Conservation (phyloP, 495 filamentous ascomycete genomes). For the Trichocladium antarcticum region DNA sequence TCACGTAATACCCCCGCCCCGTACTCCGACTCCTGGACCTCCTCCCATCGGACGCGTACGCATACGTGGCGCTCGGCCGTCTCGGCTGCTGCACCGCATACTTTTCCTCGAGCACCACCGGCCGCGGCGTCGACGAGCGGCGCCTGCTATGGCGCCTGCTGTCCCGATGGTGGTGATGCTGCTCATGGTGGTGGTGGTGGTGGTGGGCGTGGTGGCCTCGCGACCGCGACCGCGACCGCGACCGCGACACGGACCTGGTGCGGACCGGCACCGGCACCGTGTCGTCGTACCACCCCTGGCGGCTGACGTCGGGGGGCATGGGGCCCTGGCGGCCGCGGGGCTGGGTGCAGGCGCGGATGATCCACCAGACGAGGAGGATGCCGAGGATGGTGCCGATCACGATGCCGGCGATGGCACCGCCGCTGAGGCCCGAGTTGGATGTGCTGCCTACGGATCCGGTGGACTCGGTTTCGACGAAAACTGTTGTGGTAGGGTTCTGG, state of each 20-base stretch:
- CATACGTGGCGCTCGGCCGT: slow-evolving; percentile 11
- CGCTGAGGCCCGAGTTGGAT: slow-evolving; percentile 3
- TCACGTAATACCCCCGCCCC: slow-evolving; percentile 15
- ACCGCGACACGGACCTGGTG: background rate
- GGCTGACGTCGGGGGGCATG: slow-evolving; percentile 6
- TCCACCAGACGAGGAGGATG: slow-evolving; percentile 20
- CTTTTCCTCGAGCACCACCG: slow-evolving; percentile 15
- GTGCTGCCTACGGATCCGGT: background rate
- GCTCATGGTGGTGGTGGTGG: slow-evolving; percentile 15
- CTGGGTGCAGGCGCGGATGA: slow-evolving; percentile 9
- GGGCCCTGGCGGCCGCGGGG: background rate
- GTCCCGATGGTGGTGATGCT: slow-evolving; percentile 5
- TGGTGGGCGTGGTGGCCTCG: slow-evolving; percentile 4
- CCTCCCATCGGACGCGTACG: background rate
- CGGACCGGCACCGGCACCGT: background rate
- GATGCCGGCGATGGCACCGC: slow-evolving; percentile 23
- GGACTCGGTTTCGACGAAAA: background rate
- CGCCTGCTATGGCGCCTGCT: slow-evolving; percentile 2
- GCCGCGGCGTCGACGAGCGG: slow-evolving; percentile 5
- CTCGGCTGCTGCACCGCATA: slow-evolving; percentile 1
- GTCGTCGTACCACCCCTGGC: slow-evolving; percentile 24
- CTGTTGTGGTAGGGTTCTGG: slow-evolving; percentile 15
- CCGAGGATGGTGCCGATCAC: slow-evolving; percentile 23
- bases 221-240: slow-evolving; percentile 7
- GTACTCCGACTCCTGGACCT: slow-evolving; percentile 16